Conservation (phyloP, 306 rosid genomes). For the Cucurbita argyrosperma region DNA sequence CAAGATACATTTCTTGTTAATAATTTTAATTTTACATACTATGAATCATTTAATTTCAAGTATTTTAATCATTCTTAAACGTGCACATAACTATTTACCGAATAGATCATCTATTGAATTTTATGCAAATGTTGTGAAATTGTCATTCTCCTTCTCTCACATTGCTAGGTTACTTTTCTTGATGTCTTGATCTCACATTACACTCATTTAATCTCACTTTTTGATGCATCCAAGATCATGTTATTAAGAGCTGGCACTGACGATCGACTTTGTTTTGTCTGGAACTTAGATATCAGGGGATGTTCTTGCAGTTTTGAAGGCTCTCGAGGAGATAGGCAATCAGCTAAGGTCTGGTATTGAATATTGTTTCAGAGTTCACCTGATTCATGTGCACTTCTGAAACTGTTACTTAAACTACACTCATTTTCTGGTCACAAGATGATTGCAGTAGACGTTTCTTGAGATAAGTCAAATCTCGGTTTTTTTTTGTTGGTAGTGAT, state of each 20-base stretch:
- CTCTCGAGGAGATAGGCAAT: constrained; percentile 74
- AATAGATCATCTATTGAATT: neutral
- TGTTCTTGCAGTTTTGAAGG: constrained; percentile 61
- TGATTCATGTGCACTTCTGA: neutral
- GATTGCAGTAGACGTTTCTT: neutral
- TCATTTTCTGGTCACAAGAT: neutral
- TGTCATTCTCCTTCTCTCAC: neutral
- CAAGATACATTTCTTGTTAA: neutral
- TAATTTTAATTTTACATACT: neutral
- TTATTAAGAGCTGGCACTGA: neutral
- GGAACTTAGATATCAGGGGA: constrained; percentile 72
- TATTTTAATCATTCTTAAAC: neutral
- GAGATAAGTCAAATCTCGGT: neutral
- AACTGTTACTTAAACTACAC: neutral
- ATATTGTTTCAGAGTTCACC: neutral
- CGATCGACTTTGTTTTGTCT: constrained; percentile 10
- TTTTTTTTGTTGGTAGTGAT: neutral
- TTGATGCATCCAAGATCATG: neutral
- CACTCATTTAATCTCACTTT: neutral
- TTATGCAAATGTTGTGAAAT: neutral
- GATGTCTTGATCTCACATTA: neutral
- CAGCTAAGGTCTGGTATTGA: constrained; percentile 58
- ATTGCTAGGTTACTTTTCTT: neutral
- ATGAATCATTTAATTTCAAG: neutral
- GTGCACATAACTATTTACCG: neutral